Conservation (phyloP, 345 rosid genomes). For the Lepidium sativum region DNA sequence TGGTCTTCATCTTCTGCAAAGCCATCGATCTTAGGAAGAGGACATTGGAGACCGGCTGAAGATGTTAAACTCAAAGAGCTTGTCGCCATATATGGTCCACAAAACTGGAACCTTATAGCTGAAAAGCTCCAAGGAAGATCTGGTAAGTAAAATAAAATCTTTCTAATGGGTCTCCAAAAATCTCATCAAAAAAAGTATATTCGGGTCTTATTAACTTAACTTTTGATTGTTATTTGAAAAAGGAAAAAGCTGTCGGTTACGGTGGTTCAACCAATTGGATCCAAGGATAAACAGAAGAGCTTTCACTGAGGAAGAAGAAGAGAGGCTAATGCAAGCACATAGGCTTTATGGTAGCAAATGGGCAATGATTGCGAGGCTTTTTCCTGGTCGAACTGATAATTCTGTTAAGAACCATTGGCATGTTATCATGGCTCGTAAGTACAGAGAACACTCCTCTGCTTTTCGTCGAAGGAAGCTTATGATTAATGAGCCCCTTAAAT, state of each 20-base stretch:
- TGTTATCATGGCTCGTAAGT: slow-evolving; percentile 94
- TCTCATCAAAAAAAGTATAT: background rate
- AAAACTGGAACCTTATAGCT: slow-evolving; percentile 97
- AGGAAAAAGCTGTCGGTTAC: slow-evolving; percentile 94
- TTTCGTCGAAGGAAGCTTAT: slow-evolving; percentile 61
- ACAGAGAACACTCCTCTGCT: slow-evolving; percentile 75
- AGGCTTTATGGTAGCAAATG: slow-evolving; percentile 94
- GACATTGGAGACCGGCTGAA: slow-evolving; percentile 98
- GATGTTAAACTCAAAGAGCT: slow-evolving; percentile 88
- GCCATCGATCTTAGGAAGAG: slow-evolving; percentile 37
- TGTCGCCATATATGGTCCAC: slow-evolving; percentile 89
- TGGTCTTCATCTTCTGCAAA: slow-evolving; percentile 55
- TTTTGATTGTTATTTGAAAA: background rate
- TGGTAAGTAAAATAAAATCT: slow-evolving; percentile 36
- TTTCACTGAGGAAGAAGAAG: slow-evolving; percentile 91
- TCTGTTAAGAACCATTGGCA: slow-evolving; percentile 99
- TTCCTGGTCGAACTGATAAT: slow-evolving; percentile 98
- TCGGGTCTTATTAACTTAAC: background rate
- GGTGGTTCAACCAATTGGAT: slow-evolving; percentile 97
- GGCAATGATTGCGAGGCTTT: slow-evolving; percentile 97
- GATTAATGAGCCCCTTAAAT: slow-evolving; percentile 1
- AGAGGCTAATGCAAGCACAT: slow-evolving; percentile 88
- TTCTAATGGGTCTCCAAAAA: background rate
- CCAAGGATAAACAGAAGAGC: slow-evolving; percentile 91
- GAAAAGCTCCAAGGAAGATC: slow-evolving; percentile 93